A percentile compares a stretch with the other conserved stretches of the same genome.
Evolutionary conservation across 1,284 basidiomycete species (phyloP).

Genomic region (Anthracocystis setariae): DNA sequence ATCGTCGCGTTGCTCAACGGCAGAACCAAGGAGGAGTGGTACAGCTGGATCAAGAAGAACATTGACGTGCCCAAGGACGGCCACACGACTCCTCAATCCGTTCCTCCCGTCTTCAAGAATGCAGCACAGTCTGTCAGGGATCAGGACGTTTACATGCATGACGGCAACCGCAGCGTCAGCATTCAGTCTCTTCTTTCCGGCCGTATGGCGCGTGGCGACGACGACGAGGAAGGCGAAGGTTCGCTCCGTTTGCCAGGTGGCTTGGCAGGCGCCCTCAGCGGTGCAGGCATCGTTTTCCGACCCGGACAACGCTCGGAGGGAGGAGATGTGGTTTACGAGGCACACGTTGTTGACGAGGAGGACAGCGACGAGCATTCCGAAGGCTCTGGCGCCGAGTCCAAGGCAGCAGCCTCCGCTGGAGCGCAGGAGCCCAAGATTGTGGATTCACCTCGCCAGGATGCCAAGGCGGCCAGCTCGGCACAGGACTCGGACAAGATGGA

Average conservation of each 20-base stretch:
- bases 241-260: slow-evolving; percentile 49
- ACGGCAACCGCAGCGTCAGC: slow-evolving; percentile 53
- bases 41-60: slow-evolving; percentile 85
- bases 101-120: slow-evolving; percentile 73
- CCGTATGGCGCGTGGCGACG: slow-evolving; percentile 53
- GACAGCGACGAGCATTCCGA: slow-evolving; percentile 52
- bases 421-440: slow-evolving; percentile 50
- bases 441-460: slow-evolving; percentile 47
- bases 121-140: slow-evolving; percentile 37
- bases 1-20: slow-evolving; percentile 88
- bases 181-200: slow-evolving; percentile 63
- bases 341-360: slow-evolving; percentile 60
- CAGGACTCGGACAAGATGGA: slow-evolving; percentile 38
- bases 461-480: slow-evolving; percentile 36
- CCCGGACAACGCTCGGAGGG: slow-evolving; percentile 55
- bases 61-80: slow-evolving; percentile 77
- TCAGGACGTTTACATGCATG: slow-evolving; percentile 30
- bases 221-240: slow-evolving; percentile 42
- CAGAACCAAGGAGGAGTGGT: slow-evolving; percentile 90
- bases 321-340: slow-evolving; percentile 60
- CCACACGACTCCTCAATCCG: slow-evolving; percentile 75
- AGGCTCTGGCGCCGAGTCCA: slow-evolving; percentile 15
- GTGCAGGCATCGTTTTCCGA: slow-evolving; percentile 62
- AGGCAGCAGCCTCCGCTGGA: slow-evolving; percentile 4
- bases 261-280: slow-evolving; percentile 56